Base-by-base conservation (phyloP, 106 monocot species). In the Dendrobium nobile region DNA sequence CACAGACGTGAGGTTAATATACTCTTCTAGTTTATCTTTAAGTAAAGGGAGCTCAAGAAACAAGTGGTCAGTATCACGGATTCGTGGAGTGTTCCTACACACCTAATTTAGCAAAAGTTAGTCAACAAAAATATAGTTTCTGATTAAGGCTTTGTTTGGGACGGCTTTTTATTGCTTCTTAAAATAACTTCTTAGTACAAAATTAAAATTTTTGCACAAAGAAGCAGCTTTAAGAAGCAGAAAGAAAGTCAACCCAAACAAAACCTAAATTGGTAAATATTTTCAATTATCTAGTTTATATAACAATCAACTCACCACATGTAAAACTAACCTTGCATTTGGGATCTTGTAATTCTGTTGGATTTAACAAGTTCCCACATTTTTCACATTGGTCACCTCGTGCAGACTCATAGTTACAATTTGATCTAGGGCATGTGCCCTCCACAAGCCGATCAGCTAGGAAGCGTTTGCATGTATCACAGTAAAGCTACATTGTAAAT, bases 331-430 rank as follows among this genome's bases (percentile, higher is more conserved):
- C 97, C 92, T 98, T 98, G 83, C 97, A 98, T 48, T 90, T 98
- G 55, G 96, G 93, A 84, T 98, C 92, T 72, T 79, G 87, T 43
- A 98, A 84, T 79, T 98, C 97, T 9, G 88, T 91, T 40, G 97
- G 94, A 79, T 98, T 98, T 77, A 94, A 86, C 78, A 94, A 81
- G 45, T 92, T 92, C 43, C 97, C 95, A 86, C 97, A 98, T 18
- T 88, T 98, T 77, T 98, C 97, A 88, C 97, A 98, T 73, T 94
- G 97, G 45, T 98, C 97, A 56, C 97, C 97, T 67, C 94, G 43
- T 43, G 97, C 97, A 79, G 91, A 91, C 0, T 92, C 89, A 48
- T 95, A 89, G 74, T 91, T 87, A 84, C 97, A 98, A 64, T 77
- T 79, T 37, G 83, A 77, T 7, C 85, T 92, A 68, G 97, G 97